phyloP scores from a whole-genome alignment of 768 basidiomycete species.

The Nevesoporus exiguus region DNA sequence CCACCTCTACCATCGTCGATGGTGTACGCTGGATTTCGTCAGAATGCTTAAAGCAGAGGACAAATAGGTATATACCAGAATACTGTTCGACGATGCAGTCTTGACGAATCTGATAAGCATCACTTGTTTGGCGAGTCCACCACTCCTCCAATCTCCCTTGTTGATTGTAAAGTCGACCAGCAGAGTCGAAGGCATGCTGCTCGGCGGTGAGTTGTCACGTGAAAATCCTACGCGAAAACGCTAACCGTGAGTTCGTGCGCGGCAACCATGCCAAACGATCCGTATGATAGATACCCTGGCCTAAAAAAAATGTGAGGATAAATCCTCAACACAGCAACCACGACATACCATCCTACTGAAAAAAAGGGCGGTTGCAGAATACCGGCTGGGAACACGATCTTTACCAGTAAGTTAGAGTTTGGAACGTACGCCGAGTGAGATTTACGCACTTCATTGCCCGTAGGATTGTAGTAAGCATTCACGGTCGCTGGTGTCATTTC shows the following conservation, averaged over 20 bases:
- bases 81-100: slow-evolving; percentile 91
- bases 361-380: slow-evolving; percentile 94
- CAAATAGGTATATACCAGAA: slow-evolving; percentile 52
- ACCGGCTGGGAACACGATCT: slow-evolving; percentile 97
- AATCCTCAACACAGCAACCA: not conserved
- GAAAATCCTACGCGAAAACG: not conserved
- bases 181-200: slow-evolving; percentile 88
- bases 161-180: slow-evolving; percentile 88
- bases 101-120: slow-evolving; percentile 77
- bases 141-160: slow-evolving; percentile 83
- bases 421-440: not conserved
- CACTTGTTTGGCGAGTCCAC: slow-evolving; percentile 89
- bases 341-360: slow-evolving; percentile 62
- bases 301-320: slow-evolving; percentile 36
- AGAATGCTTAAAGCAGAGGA: not conserved
- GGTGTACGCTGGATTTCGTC: slow-evolving; percentile 55
- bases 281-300: slow-evolving; percentile 89
- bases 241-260: slow-evolving; percentile 87
- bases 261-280: slow-evolving; percentile 89
- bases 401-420: not conserved
- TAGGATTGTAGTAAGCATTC: slow-evolving; percentile 86
- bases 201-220: not conserved
- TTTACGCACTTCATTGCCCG: slow-evolving; percentile 71
- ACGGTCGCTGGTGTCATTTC: slow-evolving; percentile 86
- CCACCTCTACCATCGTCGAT: slow-evolving; percentile 86